Evolutionary conservation across 192 early-diverging fungal species (phyloP), one percentile per base, ranked within the genome.

Genomic region (Endogone sp.): DNA sequence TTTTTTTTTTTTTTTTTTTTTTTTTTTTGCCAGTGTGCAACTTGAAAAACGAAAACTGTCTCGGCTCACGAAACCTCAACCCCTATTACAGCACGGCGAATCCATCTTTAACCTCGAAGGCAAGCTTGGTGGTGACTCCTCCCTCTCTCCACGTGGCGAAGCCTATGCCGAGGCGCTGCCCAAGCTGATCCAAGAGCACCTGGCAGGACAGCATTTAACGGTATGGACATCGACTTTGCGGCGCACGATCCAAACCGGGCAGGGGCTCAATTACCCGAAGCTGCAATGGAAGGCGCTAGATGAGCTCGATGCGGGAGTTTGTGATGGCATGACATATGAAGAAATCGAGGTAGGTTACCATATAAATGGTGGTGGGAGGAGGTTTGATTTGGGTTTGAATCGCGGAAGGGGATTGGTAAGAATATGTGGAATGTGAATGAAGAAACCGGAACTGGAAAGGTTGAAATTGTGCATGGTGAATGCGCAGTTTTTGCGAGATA

Each of bases 271-370:
- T 11, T 96, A 93, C 78, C 92, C 94, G 63, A 95, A 96, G 67
- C 79, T 98, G 64, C 89, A 92, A 69, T 99, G 97, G 95, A 99
- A 99, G 75, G 93, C 93, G 65, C 79, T 99, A 71, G 98, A 99
- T 79, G 98, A 99, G 75, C 76, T 99, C 60, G 94, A 98, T 71
- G 91, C 94, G 13, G 97, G 98, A 4, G 90, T 95, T 13, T 99
- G 98, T 82, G 98, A 99, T 83, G 95, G 93, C 23, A 85, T 98
- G 78, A 99, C 98, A 8, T 99, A 99, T 80, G 98, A 99, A 69
- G 95, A 99, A 69, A 98, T 99, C 67, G 95, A 94, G 72, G 85
- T 86, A 67, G 63, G 22, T 49, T 68, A 63, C 25, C 22, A 10
- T 8, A 9, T 9, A 20, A 20, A 60, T 60, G n/a, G 37, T 13